Conservation (phyloP, 208 protist species). For the Lotmaria passim region DNA sequence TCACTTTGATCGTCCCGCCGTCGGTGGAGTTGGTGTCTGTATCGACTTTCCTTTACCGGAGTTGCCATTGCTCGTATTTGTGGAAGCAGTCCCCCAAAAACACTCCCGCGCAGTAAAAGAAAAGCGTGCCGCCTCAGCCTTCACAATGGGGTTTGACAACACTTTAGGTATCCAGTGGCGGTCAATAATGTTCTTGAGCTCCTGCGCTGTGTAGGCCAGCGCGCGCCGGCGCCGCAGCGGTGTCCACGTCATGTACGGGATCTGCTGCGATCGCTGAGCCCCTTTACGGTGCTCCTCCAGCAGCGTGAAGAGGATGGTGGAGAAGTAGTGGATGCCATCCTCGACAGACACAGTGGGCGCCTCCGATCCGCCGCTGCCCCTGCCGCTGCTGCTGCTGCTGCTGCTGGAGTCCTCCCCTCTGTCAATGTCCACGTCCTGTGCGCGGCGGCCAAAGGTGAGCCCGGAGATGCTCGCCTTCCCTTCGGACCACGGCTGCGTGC, state of each 20-base stretch:
- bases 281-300: slow-evolving; percentile 77
- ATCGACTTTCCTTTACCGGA: background rate
- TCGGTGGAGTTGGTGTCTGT: too few species aligned
- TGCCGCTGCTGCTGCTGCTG: background rate
- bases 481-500: slow-evolving; percentile 85
- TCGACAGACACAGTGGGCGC: slow-evolving; percentile 30
- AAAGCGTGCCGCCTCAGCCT: slow-evolving; percentile 45
- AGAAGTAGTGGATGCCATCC: slow-evolving; percentile 83
- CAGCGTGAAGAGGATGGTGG: slow-evolving; percentile 79
- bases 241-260: slow-evolving; percentile 92
- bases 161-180: slow-evolving; percentile 75
- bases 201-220: slow-evolving; percentile 57
- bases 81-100: slow-evolving; percentile 57
- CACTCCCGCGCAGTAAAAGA: slow-evolving; percentile 67
- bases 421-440: slow-evolving; percentile 11
- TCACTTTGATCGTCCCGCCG: too few species aligned
- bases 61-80: too few species aligned
- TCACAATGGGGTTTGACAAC: slow-evolving; percentile 50
- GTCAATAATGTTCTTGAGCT: slow-evolving; percentile 77
- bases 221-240: slow-evolving; percentile 58
- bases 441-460: slow-evolving; percentile 50
- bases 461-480: slow-evolving; percentile 77
- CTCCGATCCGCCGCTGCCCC: background rate
- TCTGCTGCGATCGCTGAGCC: slow-evolving; percentile 24
- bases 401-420: background rate